Percentiles rank a stretch among this genome's conserved stretches.
Conservation (phyloP, 805 yeast species). For the Wickerhamomyces subpelliculosus region DNA sequence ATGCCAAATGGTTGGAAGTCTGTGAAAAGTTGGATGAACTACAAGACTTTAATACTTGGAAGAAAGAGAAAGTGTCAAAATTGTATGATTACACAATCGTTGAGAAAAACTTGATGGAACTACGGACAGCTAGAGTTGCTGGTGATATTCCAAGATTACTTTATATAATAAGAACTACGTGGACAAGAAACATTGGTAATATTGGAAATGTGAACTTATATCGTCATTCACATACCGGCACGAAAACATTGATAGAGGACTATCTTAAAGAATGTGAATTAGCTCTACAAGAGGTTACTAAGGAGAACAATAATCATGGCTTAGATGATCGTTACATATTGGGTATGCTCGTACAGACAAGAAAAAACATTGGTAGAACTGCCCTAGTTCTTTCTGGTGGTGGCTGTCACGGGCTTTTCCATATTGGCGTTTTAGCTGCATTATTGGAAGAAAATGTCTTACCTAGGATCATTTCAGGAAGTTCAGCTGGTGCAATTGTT, state of each 20-base stretch:
- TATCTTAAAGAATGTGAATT: conserved; percentile 71
- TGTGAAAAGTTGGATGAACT: conserved; percentile 59
- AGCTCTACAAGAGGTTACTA: conserved; percentile 26
- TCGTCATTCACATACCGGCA: conserved; percentile 76
- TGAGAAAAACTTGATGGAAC: conserved; percentile 40
- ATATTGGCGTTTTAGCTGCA: conserved; percentile 84
- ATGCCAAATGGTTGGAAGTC: conserved; percentile 60
- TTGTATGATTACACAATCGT: conserved; percentile 70
- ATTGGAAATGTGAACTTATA: conserved; percentile 79
- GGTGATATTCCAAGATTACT: conserved; percentile 57
- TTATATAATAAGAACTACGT: conserved; percentile 73
- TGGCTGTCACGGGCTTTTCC: conserved; percentile 87
- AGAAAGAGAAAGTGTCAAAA: conserved; percentile 48
- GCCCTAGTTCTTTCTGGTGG: conserved; percentile 96
- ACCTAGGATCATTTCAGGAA: conserved; percentile 87
- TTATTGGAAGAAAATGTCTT: conserved; percentile 65
- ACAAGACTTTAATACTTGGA: conserved; percentile 68
- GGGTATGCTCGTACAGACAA: conserved; percentile 76
- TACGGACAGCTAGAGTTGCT: conserved; percentile 50
- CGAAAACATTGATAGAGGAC: conserved; percentile 76
- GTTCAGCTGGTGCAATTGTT: conserved; percentile 93
- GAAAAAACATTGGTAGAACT: conserved; percentile 89
- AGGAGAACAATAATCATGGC: conserved; percentile 14
- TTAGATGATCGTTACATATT: conserved; percentile 65
- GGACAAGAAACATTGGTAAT: conserved; percentile 81